Evolutionary conservation across 352 stramenopile genomes (phyloP).

Genomic region (Pythium pectinolyticum): DNA sequence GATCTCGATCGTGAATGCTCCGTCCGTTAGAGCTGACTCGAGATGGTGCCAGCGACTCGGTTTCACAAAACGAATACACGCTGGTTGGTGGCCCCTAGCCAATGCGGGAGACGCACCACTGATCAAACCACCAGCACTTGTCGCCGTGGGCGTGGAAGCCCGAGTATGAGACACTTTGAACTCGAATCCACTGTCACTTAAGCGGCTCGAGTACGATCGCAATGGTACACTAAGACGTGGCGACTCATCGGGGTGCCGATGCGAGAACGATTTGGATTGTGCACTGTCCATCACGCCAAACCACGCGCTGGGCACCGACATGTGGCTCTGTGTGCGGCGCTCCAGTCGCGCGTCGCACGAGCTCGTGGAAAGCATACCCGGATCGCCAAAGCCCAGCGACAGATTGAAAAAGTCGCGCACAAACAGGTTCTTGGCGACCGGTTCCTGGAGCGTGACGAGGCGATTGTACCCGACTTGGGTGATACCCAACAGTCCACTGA

Average conservation of each 20-base stretch:
- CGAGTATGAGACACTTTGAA: constrained; percentile 1
- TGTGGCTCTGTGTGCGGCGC: constrained; percentile 38
- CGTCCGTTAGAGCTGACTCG: constrained; percentile 39
- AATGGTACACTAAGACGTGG: constrained; percentile 19
- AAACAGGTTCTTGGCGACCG: constrained; percentile 59
- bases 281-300: constrained; percentile 37
- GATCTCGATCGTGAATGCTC: constrained; percentile 74
- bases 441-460: constrained; percentile 56
- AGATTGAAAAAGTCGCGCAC: constrained; percentile 75
- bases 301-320: constrained; percentile 62
- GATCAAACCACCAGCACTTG: constrained; percentile 8
- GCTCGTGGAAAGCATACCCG: constrained; percentile 58
- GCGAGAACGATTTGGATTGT: constrained; percentile 42
- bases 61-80: constrained; percentile 67
- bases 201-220: constrained; percentile 27
- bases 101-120: no score
- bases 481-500: constrained; percentile 69
- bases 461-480: constrained; percentile 64
- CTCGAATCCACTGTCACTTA: constrained; percentile 33
- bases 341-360: constrained; percentile 77
- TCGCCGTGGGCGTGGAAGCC: constrained; percentile 3
- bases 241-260: constrained; percentile 31
- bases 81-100: no score
- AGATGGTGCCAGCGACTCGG: constrained; percentile 51
- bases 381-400: constrained; percentile 46